Conservation (phyloP, 371 early-diverging fungal genomes). For the Mortierella sp. region DNA sequence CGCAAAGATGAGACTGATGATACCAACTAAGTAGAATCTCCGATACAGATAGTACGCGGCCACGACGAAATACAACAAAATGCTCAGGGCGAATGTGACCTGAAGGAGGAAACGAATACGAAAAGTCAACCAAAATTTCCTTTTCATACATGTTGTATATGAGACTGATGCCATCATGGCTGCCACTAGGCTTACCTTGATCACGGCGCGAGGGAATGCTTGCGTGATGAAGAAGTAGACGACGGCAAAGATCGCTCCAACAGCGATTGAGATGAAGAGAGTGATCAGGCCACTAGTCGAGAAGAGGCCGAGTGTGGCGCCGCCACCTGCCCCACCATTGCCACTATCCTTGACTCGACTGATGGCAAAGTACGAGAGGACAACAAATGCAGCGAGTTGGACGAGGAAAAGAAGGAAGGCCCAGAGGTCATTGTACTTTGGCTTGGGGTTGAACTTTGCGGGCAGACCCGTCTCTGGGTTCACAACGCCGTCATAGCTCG, state of each 20-base stretch:
- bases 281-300: constrained; percentile 33
- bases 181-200: constrained; percentile 47
- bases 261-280: constrained; percentile 27
- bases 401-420: constrained; percentile 61
- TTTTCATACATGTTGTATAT: no score
- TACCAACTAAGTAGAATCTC: constrained; percentile 31
- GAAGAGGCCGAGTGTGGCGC: constrained; percentile 15
- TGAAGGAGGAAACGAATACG: neutral
- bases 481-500: constrained; percentile 37
- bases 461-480: constrained; percentile 49
- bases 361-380: constrained; percentile 52
- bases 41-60: constrained; percentile 38
- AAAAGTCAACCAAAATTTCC: neutral
- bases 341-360: constrained; percentile 17
- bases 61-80: constrained; percentile 25
- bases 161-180: no score
- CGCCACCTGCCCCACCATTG: neutral
- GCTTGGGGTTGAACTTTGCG: constrained; percentile 54
- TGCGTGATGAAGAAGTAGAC: constrained; percentile 40
- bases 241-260: constrained; percentile 35
- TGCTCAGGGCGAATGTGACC: constrained; percentile 60
- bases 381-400: constrained; percentile 59
- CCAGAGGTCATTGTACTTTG: constrained; percentile 65
- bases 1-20: constrained; percentile 51
- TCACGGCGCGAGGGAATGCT: constrained; percentile 37